Conservation (phyloP, 1,139 yeast genomes). For the Lodderomyces metapsilosis region DNA sequence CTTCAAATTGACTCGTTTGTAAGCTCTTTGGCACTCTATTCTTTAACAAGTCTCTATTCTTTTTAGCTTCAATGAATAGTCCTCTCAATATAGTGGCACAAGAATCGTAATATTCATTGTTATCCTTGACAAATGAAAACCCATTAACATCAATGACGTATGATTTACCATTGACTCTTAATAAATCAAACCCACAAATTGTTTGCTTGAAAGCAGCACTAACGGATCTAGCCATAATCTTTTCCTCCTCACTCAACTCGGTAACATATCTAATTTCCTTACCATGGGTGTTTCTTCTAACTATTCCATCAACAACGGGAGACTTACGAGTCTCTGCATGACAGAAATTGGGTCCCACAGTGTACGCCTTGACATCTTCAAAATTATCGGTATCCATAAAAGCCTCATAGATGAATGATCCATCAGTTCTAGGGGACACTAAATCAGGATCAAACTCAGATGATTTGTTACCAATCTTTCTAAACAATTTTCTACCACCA, state of each 20-base stretch:
- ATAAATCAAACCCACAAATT: constrained; percentile 95
- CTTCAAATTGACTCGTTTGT: constrained; percentile 49
- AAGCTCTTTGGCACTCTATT: constrained; percentile 34
- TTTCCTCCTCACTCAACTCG: constrained; percentile 71
- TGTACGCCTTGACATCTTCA: constrained; percentile 98
- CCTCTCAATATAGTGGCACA: constrained; percentile 78
- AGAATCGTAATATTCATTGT: constrained; percentile 77
- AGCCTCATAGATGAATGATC: constrained; percentile 88
- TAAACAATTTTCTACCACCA: constrained; percentile 90
- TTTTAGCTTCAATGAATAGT: constrained; percentile 62
- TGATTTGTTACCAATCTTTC: constrained; percentile 96
- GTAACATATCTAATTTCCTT: constrained; percentile 93
- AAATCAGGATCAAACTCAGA: constrained; percentile 92
- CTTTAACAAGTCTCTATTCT: constrained; percentile 41
- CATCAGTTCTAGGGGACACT: constrained; percentile 74
- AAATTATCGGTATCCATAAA: constrained; percentile 98
- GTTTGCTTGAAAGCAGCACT: constrained; percentile 81
- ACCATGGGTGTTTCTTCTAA: constrained; percentile 95
- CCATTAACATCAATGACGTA: constrained; percentile 98
- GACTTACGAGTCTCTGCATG: constrained; percentile 98
- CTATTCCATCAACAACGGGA: constrained; percentile 98
- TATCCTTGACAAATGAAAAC: constrained; percentile 95
- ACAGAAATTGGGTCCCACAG: constrained; percentile 87
- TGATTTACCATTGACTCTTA: constrained; percentile 84
- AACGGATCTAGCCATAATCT: constrained; percentile 74